Evolutionary conservation across 2,329 filamentous ascomycete genomes (phyloP).

Genomic region (Coniochaeta sp.): DNA sequence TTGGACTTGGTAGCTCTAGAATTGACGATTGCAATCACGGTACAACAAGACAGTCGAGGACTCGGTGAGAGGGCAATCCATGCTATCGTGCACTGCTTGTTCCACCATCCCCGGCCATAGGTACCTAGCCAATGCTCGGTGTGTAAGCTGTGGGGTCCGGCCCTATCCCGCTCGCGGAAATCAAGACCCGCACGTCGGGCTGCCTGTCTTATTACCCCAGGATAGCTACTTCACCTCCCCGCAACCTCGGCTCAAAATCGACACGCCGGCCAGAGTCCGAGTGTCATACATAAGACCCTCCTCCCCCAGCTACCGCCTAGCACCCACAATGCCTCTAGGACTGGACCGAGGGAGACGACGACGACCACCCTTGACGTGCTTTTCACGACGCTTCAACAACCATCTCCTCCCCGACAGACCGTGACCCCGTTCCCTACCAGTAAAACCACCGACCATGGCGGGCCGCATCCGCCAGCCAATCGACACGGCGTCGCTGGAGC

Average conservation of each 20-base stretch:
- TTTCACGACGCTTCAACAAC: neutral
- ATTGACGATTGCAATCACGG: neutral
- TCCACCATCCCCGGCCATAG: neutral
- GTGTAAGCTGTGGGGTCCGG: neutral
- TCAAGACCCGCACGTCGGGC: neutral
- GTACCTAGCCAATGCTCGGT: too few species aligned
- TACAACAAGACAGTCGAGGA: neutral
- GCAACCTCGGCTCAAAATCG: neutral
- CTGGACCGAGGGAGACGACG: neutral
- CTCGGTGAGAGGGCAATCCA: too few species aligned
- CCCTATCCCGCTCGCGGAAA: neutral
- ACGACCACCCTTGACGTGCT: neutral
- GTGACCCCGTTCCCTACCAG: neutral
- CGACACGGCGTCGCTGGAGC: conserved; percentile 70
- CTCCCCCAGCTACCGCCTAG: neutral
- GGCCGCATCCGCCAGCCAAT: conserved; percentile 86
- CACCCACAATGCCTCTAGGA: neutral
- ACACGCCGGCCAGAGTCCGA: neutral
- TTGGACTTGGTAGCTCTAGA: neutral
- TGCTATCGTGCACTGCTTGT: neutral
- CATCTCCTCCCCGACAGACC: neutral
- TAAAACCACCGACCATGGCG: conserved; percentile 56
- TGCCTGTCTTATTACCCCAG: neutral
- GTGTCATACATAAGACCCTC: neutral
- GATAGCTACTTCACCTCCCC: neutral